phyloP scores from a whole-genome alignment of 192 early-diverging fungal genomes.

The Coemansia sp. region DNA sequence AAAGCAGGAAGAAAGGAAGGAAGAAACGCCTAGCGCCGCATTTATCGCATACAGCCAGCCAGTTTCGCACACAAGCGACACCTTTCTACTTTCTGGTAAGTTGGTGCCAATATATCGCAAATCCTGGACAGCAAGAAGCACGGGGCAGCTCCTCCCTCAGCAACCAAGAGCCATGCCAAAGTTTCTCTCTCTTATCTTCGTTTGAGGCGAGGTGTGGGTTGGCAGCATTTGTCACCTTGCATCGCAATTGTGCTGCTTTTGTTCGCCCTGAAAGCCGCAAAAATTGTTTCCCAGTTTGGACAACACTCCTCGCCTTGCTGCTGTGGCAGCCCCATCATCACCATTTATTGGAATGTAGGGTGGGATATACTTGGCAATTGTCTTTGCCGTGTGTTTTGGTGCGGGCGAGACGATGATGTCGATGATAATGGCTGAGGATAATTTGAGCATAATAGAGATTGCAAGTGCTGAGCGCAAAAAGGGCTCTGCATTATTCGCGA shows the following conservation, averaged over 20 bases:
- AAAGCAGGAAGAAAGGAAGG: neutral
- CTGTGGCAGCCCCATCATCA: no score
- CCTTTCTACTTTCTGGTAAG: conserved; percentile 4
- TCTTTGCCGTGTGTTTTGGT: neutral
- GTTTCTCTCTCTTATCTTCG: neutral
- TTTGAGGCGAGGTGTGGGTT: neutral
- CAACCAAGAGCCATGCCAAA: neutral
- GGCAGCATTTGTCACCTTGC: neutral
- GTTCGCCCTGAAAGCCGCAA: conserved; percentile 1
- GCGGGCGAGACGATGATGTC: neutral
- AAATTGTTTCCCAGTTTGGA: neutral
- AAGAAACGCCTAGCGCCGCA: neutral
- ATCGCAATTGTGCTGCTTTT: conserved; percentile 1
- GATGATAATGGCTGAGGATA: neutral
- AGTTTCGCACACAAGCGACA: neutral
- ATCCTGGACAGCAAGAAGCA: no score
- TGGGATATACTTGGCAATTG: neutral
- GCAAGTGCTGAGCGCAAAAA: neutral
- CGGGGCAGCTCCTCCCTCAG: no score
- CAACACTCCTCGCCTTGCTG: no score
- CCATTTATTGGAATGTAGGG: neutral
- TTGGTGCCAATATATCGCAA: neutral
- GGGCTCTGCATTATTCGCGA: neutral
- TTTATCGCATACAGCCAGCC: neutral
- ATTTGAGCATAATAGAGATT: neutral